These are phyloP conservation scores for Gautieria morchelliformis DNA, from an alignment of 768 basidiomycete species.

Conservation along the genomic window DNA sequence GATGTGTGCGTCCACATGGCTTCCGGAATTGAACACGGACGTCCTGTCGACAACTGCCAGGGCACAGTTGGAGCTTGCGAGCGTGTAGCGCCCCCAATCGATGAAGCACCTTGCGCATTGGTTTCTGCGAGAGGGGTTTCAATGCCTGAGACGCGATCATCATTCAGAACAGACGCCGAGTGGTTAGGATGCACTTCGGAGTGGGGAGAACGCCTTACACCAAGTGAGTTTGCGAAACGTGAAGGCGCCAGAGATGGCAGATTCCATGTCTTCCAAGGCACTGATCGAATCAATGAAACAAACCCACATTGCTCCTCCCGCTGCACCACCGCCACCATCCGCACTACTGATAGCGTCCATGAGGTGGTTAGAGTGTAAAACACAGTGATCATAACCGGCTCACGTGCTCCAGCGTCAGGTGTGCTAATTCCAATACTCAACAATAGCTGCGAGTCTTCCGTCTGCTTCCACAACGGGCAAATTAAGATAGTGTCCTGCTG, in stretches of 20 bases:
- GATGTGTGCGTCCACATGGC: constrained; percentile 88
- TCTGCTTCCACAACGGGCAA: constrained; percentile 88
- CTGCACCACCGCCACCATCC: constrained; percentile 38
- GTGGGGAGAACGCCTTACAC: constrained; percentile 58
- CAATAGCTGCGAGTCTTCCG: constrained; percentile 90
- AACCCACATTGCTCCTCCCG: constrained; percentile 98
- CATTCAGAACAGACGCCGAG: constrained; percentile 89
- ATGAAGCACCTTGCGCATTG: constrained; percentile 13
- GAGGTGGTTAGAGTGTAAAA: background rate
- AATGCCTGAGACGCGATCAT: constrained; percentile 38
- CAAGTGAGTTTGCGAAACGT: constrained; percentile 39
- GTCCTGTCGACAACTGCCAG: constrained; percentile 94
- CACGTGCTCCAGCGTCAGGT: constrained; percentile 96
- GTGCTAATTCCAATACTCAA: constrained; percentile 97
- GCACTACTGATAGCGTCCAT: constrained; percentile 81
- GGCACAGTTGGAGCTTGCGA: constrained; percentile 32
- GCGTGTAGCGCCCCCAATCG: constrained; percentile 18
- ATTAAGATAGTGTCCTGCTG: constrained; percentile 97
- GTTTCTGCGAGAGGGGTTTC: constrained; percentile 24
- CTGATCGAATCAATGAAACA: constrained; percentile 96
- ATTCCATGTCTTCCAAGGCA: constrained; percentile 78
- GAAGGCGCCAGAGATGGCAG: constrained; percentile 73
- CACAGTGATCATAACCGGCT: constrained; percentile 14
- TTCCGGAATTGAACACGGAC: constrained; percentile 98
- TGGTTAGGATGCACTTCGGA: constrained; percentile 96